A percentile compares a stretch with the other conserved stretches of the same genome.
Evolutionary conservation across 129 eudicot genomes (phyloP).

Genomic region (Cynara cardunculus): DNA sequence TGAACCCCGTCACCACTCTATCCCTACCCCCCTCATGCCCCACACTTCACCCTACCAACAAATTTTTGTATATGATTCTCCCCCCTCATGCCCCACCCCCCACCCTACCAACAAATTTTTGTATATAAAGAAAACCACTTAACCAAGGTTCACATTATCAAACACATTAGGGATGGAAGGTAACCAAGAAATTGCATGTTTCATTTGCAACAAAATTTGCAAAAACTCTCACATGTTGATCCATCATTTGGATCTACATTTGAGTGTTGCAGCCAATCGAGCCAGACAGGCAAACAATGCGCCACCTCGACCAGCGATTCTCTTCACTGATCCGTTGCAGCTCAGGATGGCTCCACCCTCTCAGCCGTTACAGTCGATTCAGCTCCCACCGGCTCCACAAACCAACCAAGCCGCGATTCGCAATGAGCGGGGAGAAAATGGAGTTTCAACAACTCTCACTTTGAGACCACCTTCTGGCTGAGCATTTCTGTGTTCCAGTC

Average conservation of each 20-base stretch:
- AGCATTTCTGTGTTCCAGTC: too few species aligned
- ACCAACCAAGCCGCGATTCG: background rate
- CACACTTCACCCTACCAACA: background rate
- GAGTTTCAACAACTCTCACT: background rate
- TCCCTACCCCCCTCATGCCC: background rate
- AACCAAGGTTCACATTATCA: constrained; percentile 12
- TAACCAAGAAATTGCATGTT: background rate
- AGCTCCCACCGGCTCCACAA: background rate
- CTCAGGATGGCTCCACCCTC: background rate
- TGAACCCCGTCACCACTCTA: background rate
- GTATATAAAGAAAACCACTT: background rate
- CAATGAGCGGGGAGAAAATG: background rate
- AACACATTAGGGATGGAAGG: background rate
- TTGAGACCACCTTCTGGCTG: background rate
- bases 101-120: background rate
- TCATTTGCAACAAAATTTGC: background rate
- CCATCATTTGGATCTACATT: background rate
- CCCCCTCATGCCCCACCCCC: background rate
- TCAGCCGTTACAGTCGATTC: background rate
- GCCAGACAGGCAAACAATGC: background rate
- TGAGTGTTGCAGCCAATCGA: background rate
- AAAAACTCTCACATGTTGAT: background rate
- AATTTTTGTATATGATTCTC: background rate
- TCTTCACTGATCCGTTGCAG: background rate
- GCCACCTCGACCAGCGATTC: background rate